Base-by-base conservation (phyloP, 805 yeast species). In the Nakazawaea ambrosiae region DNA sequence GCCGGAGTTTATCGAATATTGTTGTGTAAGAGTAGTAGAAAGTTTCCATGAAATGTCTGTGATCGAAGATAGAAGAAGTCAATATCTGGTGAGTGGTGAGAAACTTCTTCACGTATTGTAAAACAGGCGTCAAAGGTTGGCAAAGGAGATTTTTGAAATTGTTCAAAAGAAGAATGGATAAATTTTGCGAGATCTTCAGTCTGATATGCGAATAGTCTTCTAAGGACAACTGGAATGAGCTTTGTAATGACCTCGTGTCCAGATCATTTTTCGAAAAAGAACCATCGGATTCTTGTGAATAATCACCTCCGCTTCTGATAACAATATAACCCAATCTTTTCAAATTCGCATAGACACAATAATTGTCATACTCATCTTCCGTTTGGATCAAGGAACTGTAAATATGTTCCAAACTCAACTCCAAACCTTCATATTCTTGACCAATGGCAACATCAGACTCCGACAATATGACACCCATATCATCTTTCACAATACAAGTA, bases 291-390 rank as follows among this genome's bases (percentile, higher is more conserved):
- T 8, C 12, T 7, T 15, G 31, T 28, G 18, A 7, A 7, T 27
- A 27, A 5, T 34, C 16, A 37, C 27, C 5, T 5, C 19, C 6
- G 4, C 19, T 44, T 34, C 66, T 48, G 39, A 62, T 52, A 1
- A 85, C 82, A 16, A 82, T 68, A 51, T 81, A 89, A 0, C 97
- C 97, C 36, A 77, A 68, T 51, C 95, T 70, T 48, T 81, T 83
- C 49, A 89, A 61, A 41, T 82, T 70, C 0, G 89, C 69, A 57
- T 79, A 90, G 0, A 82, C 88, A 31, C 74, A 75, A 45, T 77
- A 80, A 34, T 63, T 58, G 41, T 80, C 81, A 20, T 76, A 46
- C 27, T 66, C 68, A 16, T 62, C 62, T 14, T 60, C 57, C 14
- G 54, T 48, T 18, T 47, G 45, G 33, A 80, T 63, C 11, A 75